phyloP scores from a whole-genome alignment of 2,329 filamentous ascomycete genomes.

The Curvularia spicifera region DNA sequence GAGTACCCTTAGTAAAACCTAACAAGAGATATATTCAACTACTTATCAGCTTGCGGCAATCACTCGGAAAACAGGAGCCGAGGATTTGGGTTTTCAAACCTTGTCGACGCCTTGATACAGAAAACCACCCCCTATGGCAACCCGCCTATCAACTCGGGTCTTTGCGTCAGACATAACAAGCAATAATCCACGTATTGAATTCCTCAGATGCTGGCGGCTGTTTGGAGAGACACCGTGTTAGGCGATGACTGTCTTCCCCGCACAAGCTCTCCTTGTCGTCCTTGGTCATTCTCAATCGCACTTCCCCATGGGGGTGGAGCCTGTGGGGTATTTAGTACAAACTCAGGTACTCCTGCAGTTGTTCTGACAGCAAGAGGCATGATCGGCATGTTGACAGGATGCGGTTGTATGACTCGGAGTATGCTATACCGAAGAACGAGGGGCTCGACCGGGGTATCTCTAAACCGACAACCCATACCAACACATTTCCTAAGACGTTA shows the following conservation, averaged over 20 bases:
- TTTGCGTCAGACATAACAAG: background rate
- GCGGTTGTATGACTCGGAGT: slow-evolving; percentile 14
- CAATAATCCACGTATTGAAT: slow-evolving; percentile 15
- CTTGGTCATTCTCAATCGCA: background rate
- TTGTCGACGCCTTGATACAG: background rate
- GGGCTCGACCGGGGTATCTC: slow-evolving; percentile 11
- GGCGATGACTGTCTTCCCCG: slow-evolving; percentile 15
- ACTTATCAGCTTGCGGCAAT: slow-evolving; percentile 10
- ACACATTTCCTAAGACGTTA: slow-evolving; percentile 14
- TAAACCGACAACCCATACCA: slow-evolving; percentile 16
- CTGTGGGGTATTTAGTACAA: slow-evolving; percentile 12
- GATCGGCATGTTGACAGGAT: slow-evolving; percentile 12
- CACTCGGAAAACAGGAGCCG: slow-evolving; percentile 8
- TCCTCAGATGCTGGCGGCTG: background rate
- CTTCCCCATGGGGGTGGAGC: slow-evolving; percentile 16
- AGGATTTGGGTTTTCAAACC: slow-evolving; percentile 1
- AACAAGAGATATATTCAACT: background rate
- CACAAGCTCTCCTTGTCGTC: background rate
- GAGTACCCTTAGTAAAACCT: background rate
- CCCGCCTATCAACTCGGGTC: background rate
- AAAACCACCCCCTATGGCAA: background rate
- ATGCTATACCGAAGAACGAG: slow-evolving; percentile 19
- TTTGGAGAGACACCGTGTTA: slow-evolving; percentile 1
- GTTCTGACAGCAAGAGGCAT: slow-evolving; percentile 9
- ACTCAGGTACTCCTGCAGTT: slow-evolving; percentile 1